A percentile compares a stretch with the other conserved stretches of the same genome.
phyloP scores from a whole-genome alignment of 2,329 filamentous ascomycete genomes.

The Colletotrichum camelliae region DNA sequence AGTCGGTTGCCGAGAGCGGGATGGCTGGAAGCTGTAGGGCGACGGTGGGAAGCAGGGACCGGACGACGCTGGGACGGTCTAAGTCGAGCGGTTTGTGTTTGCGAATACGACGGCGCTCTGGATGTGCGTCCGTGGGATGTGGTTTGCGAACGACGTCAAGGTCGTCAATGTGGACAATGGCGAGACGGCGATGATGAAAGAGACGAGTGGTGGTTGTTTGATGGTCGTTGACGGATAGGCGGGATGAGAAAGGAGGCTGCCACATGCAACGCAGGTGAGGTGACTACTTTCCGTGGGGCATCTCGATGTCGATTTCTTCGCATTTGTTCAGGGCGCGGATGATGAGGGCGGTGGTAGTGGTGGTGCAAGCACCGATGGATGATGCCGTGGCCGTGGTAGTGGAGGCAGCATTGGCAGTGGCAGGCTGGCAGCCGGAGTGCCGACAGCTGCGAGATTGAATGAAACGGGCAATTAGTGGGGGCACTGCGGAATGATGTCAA shows the following conservation, averaged over 20 bases:
- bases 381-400: constrained; percentile 1
- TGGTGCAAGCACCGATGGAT: background rate
- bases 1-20: background rate
- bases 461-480: constrained; percentile 18
- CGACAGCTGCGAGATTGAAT: background rate
- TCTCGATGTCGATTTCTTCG: constrained; percentile 2
- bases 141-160: background rate
- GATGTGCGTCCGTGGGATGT: background rate
- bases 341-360: background rate
- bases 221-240: background rate
- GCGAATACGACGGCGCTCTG: background rate
- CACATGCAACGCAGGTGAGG: background rate
- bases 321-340: background rate
- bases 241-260: background rate
- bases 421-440: background rate
- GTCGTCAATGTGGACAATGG: background rate
- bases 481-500: constrained; percentile 10
- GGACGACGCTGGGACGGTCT: constrained; percentile 3
- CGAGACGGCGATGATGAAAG: background rate
- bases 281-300: background rate
- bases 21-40: background rate
- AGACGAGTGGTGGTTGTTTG: background rate
- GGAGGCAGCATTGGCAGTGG: background rate
- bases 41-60: background rate
- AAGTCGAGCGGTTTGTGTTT: background rate